Percentiles rank a stretch among this genome's conserved stretches.
These are phyloP conservation scores for Yamadazyma sp. DNA, from an alignment of 1,139 yeast species.

Conservation along the genomic window DNA sequence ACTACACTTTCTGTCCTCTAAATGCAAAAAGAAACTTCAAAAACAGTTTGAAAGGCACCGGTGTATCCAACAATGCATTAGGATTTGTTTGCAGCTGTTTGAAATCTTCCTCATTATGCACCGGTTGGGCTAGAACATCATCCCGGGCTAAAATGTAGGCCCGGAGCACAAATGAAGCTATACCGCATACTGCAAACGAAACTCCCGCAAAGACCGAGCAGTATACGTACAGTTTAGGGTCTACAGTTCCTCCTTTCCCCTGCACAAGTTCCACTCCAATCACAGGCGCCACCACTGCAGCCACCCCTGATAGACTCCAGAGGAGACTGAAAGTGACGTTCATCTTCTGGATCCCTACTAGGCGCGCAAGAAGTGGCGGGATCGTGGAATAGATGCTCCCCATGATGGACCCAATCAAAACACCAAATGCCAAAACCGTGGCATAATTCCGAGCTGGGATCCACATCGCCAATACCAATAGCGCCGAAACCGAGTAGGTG, in stretches of 20 bases:
- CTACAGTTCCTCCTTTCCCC: constrained; percentile 30
- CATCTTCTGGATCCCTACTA: constrained; percentile 50
- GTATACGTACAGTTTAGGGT: constrained; percentile 46
- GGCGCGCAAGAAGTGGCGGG: constrained; percentile 33
- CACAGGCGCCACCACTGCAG: constrained; percentile 53
- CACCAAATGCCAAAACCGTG: constrained; percentile 25
- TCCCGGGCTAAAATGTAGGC: constrained; percentile 53
- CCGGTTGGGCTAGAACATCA: constrained; percentile 13
- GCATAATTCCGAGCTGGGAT: constrained; percentile 35
- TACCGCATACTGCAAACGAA: constrained; percentile 45
- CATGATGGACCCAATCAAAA: constrained; percentile 29
- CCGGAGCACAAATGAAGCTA: constrained; percentile 38
- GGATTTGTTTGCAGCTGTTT: constrained; percentile 14
- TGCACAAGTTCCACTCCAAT: constrained; percentile 50
- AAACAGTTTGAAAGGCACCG: constrained; percentile 3
- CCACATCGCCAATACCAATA: constrained; percentile 36
- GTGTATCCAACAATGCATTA: constrained; percentile 4
- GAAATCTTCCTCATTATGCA: constrained; percentile 15
- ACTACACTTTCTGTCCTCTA: neutral
- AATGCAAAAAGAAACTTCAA: neutral
- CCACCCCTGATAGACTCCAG: constrained; percentile 47
- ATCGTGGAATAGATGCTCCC: constrained; percentile 30
- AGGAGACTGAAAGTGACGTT: constrained; percentile 48
- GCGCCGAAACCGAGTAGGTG: constrained; percentile 23
- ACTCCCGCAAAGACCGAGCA: constrained; percentile 57